Base-by-base conservation (phyloP, 352 stramenopile genomes). In the Globisporangium paroecandrum region DNA sequence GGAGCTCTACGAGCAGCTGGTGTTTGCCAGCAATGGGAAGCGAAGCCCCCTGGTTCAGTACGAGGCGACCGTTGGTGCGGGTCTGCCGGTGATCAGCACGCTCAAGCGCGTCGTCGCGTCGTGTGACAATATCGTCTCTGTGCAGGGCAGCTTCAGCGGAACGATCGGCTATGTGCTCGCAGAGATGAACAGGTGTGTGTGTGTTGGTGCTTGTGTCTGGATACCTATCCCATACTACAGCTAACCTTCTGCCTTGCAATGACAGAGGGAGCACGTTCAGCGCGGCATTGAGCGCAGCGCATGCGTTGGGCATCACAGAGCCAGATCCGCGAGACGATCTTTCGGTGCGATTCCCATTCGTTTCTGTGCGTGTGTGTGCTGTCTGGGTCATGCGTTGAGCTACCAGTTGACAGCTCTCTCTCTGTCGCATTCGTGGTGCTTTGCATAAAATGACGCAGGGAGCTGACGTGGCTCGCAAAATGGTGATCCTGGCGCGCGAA, bases 271-370 rank as follows among this genome's bases (percentile, higher is more conserved):
- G 67, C 12, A 78, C 80, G 57, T 83, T 86, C 66, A 87, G 73
- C 25, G 63, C 75, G 10, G 83, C 77, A 13, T 69, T 93, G 9
- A 57, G 69, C 3, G 65, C 77, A 60, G 83, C 79, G 1, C 86
- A 88, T 36, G 56, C 65, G 22, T 62, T 77, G 27, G 83, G 83
- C 22, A 91, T 90, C 65, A 90, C 83, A 0, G 85, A 93, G 64
- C 76, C 84, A 10, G 85, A 93, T 58, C 85, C 83, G 7, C 74
- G 85, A 5, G 78, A 90, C 58, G 85, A 93, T 69, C 69, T 93
- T 10, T 80, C 64, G 54, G 74, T 78, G 49, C 3, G 38, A 15
- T 25, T 3, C 7, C 4, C 8, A 38, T 41, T 24, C 32, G 25
- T 9, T n/a, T 38, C 6, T 34, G 25, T 29, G 20, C 4, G 10